Evolutionary conservation across 768 basidiomycete genomes (phyloP).

Genomic region (Amanita thiersii): DNA sequence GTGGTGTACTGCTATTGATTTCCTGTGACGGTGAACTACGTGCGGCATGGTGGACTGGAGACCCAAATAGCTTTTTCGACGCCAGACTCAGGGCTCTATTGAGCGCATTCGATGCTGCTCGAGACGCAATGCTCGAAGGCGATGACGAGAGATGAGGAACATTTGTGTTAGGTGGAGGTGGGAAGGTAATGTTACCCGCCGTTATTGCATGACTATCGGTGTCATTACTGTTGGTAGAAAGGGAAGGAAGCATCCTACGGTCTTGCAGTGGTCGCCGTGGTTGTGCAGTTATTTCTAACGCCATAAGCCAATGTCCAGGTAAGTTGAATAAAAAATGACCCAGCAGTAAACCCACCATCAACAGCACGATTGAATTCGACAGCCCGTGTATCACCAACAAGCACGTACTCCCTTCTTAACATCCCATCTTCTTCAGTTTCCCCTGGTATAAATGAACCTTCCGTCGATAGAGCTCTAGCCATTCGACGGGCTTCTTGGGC

Average conservation of each 20-base stretch:
- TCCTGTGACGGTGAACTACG: slow-evolving; percentile 30
- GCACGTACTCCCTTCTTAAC: slow-evolving; percentile 82
- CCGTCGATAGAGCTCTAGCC: slow-evolving; percentile 34
- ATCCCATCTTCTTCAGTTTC: slow-evolving; percentile 80
- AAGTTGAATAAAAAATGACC: background rate
- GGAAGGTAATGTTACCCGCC: slow-evolving; percentile 49
- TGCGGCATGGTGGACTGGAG: slow-evolving; percentile 26
- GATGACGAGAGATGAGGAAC: slow-evolving; percentile 57
- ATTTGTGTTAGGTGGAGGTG: slow-evolving; percentile 53
- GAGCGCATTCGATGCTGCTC: slow-evolving; percentile 64
- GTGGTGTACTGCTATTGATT: slow-evolving; percentile 26
- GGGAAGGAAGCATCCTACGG: slow-evolving; percentile 38
- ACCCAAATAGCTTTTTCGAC: slow-evolving; percentile 74
- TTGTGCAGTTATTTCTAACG: slow-evolving; percentile 53
- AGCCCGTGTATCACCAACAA: slow-evolving; percentile 83
- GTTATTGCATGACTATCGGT: slow-evolving; percentile 19
- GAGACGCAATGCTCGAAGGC: slow-evolving; percentile 50
- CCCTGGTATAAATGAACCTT: slow-evolving; percentile 68
- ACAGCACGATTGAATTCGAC: slow-evolving; percentile 90
- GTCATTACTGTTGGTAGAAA: slow-evolving; percentile 36
- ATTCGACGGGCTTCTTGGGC: slow-evolving; percentile 9
- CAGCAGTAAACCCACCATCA: slow-evolving; percentile 79
- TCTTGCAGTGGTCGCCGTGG: slow-evolving; percentile 56
- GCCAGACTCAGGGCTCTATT: slow-evolving; percentile 75
- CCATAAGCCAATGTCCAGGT: slow-evolving; percentile 6